Conservation (phyloP, 305 asterid genomes). For the Fraxinus nigra region DNA sequence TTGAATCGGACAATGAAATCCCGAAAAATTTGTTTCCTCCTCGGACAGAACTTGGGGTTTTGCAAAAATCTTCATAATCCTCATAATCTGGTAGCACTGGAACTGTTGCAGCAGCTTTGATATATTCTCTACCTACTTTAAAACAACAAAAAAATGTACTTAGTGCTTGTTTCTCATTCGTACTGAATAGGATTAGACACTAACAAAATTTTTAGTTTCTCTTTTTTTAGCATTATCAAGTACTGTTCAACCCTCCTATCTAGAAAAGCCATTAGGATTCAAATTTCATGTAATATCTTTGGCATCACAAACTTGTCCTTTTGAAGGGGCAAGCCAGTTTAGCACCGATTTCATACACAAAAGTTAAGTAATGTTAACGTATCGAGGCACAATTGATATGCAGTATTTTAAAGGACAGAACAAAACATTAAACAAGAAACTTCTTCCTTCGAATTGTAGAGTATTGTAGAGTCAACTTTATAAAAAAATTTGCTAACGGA, state of each 20-base stretch:
- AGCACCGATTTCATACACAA: neutral
- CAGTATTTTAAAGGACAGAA: neutral
- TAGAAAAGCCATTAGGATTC: neutral
- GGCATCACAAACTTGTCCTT: neutral
- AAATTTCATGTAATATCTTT: neutral
- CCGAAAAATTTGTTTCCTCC: conserved; percentile 60
- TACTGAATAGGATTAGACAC: neutral
- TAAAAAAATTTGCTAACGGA: neutral
- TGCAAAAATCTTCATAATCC: conserved; percentile 44
- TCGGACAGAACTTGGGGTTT: conserved; percentile 48
- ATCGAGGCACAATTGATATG: neutral
- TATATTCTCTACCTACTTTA: conserved; percentile 46
- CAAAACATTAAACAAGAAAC: neutral
- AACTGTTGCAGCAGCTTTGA: conserved; percentile 30
- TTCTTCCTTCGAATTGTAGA: neutral
- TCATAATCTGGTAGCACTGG: conserved; percentile 46
- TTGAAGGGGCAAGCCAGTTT: neutral
- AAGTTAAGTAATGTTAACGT: neutral
- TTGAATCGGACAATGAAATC: conserved; percentile 59
- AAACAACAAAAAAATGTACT: neutral
- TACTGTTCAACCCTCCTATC: neutral
- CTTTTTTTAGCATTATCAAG: neutral
- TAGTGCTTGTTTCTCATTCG: neutral
- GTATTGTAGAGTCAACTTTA: neutral
- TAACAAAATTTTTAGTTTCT: neutral